A percentile compares a stretch with the other conserved stretches of the same genome.
These are phyloP conservation scores for Ploettnerulaceae sp. DNA, from an alignment of 2,329 filamentous ascomycete genomes.

Conservation along the genomic window DNA sequence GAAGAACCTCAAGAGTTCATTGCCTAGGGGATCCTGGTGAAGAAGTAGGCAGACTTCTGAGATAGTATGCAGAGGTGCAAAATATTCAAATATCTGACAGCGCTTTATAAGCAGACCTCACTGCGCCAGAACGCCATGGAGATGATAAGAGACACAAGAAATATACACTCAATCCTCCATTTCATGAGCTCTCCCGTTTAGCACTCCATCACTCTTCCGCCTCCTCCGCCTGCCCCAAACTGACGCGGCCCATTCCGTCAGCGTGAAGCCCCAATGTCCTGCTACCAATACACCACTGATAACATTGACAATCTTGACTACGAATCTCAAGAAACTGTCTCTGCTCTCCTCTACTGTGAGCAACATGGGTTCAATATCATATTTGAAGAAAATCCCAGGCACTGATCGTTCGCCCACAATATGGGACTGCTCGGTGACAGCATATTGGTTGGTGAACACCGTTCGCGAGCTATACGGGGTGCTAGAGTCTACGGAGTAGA, in stretches of 20 bases:
- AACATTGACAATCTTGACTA: constrained; percentile 85
- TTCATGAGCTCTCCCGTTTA: constrained; percentile 32
- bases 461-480: constrained; percentile 43
- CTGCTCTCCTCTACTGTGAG: constrained; percentile 80
- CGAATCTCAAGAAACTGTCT: constrained; percentile 66
- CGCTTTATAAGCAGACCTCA: not conserved
- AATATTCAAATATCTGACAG: not conserved
- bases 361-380: constrained; percentile 94
- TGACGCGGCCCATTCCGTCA: constrained; percentile 68
- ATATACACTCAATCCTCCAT: constrained; percentile 28
- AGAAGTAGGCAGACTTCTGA: not conserved
- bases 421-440: constrained; percentile 83
- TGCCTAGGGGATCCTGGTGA: too few relatives aligned
- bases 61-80: not conserved
- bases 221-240: constrained; percentile 42
- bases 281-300: constrained; percentile 87
- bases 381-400: constrained; percentile 96
- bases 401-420: constrained; percentile 64
- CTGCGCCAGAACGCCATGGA: constrained; percentile 8
- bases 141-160: not conserved
- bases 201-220: constrained; percentile 34
- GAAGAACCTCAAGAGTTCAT: too few relatives aligned
- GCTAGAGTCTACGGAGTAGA: constrained; percentile 65
- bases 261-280: constrained; percentile 86
- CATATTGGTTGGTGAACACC: constrained; percentile 95